Conservation (phyloP, 768 basidiomycete species). For the Phylloporus sp. region DNA sequence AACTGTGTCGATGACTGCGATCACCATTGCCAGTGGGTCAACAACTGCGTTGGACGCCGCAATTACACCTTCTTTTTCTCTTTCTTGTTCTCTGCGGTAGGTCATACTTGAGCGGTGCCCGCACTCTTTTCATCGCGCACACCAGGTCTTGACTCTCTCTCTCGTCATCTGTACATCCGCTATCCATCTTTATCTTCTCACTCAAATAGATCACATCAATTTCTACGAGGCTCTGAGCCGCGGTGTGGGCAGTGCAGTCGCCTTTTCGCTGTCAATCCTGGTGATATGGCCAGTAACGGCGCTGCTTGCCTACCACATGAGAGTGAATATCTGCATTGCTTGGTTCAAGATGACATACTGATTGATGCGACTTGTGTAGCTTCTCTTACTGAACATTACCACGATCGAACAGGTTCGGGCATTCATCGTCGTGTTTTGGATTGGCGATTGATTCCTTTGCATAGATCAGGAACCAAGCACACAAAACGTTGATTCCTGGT, state of each 20-base stretch:
- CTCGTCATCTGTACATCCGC: slow-evolving; percentile 81
- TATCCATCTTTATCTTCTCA: slow-evolving; percentile 70
- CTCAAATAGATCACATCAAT: slow-evolving; percentile 44
- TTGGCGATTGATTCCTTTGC: slow-evolving; percentile 3
- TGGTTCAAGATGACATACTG: background rate
- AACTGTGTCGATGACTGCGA: slow-evolving; percentile 97
- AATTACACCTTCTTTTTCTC: slow-evolving; percentile 94
- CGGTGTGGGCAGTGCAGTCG: slow-evolving; percentile 76
- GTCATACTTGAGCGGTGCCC: slow-evolving; percentile 27
- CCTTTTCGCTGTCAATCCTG: slow-evolving; percentile 63
- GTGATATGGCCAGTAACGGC: slow-evolving; percentile 83
- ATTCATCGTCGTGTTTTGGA: slow-evolving; percentile 10
- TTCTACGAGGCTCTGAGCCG: slow-evolving; percentile 42
- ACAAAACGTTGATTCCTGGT: slow-evolving; percentile 60
- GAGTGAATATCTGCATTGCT: slow-evolving; percentile 47
- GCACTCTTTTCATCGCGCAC: slow-evolving; percentile 7
- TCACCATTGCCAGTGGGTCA: slow-evolving; percentile 88
- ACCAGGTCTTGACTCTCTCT: slow-evolving; percentile 64
- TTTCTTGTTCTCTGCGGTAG: slow-evolving; percentile 69
- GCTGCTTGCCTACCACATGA: slow-evolving; percentile 76
- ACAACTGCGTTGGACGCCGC: slow-evolving; percentile 91
- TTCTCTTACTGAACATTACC: slow-evolving; percentile 81
- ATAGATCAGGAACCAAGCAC: slow-evolving; percentile 83
- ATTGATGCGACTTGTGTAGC: slow-evolving; percentile 37
- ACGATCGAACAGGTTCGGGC: slow-evolving; percentile 88